Evolutionary conservation across 306 rosid genomes (phyloP).

Genomic region (Datisca glomerata): DNA sequence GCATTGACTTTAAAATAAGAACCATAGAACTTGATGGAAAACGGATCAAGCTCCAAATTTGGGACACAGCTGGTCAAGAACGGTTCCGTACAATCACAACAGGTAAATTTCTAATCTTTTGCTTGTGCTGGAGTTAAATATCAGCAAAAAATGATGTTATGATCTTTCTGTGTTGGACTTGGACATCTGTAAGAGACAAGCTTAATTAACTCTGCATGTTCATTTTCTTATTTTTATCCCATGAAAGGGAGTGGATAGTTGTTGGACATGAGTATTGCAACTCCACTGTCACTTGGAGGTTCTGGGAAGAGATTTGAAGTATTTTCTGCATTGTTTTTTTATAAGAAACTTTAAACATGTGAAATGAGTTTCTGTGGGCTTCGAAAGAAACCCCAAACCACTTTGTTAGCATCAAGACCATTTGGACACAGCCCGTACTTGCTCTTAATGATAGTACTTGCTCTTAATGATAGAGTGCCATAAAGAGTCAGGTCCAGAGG

Average conservation of each 20-base stretch:
- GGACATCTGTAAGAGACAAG: background rate
- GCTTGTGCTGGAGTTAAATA: background rate
- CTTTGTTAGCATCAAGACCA: too few relatives aligned
- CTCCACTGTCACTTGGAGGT: background rate
- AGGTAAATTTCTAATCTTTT: conserved; percentile 32
- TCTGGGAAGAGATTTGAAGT: background rate
- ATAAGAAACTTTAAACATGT: too few relatives aligned
- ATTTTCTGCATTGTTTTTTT: too few relatives aligned
- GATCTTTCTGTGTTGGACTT: background rate
- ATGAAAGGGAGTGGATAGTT: background rate
- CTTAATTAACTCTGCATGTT: too few relatives aligned
- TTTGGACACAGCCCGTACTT: too few relatives aligned
- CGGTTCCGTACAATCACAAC: conserved; percentile 92
- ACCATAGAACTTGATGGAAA: conserved; percentile 93
- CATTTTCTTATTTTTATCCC: background rate
- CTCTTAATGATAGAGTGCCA: too few relatives aligned
- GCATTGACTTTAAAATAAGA: conserved; percentile 89
- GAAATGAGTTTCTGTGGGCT: too few relatives aligned
- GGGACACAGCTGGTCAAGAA: conserved; percentile 99
- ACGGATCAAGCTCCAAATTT: conserved; percentile 84
- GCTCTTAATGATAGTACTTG: too few relatives aligned
- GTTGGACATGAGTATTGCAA: background rate
- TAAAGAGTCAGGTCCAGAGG: too few relatives aligned
- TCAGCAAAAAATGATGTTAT: background rate
- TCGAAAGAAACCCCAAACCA: too few relatives aligned